Evolutionary conservation across 371 early-diverging fungal genomes (phyloP).

Genomic region (Thermomucor indicae-seudaticae): DNA sequence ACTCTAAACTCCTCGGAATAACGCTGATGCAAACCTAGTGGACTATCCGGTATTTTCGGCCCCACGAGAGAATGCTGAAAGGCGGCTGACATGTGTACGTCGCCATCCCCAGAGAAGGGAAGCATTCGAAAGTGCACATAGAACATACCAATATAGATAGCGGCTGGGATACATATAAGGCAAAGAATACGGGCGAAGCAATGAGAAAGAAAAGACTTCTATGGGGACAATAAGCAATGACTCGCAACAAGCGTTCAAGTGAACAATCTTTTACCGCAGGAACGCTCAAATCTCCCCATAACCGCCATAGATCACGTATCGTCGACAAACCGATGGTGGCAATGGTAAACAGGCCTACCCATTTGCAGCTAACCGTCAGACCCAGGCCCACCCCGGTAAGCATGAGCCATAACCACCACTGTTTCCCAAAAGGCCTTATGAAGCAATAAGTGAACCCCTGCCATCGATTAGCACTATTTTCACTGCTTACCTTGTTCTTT

Average conservation of each 20-base stretch:
- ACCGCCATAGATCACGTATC: constrained; percentile 80
- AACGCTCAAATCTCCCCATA: constrained; percentile 67
- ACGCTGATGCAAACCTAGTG: too few species aligned
- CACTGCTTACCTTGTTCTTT: constrained; percentile 21
- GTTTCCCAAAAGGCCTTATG: constrained; percentile 50
- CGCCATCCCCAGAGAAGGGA: constrained; percentile 82
- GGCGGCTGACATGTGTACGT: constrained; percentile 81
- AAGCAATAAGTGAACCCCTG: background rate
- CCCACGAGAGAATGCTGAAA: constrained; percentile 87
- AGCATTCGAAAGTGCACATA: constrained; percentile 83
- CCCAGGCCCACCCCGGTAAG: constrained; percentile 72
- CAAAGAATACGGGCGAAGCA: constrained; percentile 65
- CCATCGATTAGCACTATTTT: background rate
- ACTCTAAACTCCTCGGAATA: too few species aligned
- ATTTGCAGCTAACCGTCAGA: constrained; percentile 70
- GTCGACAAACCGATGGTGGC: constrained; percentile 83
- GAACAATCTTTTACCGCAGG: constrained; percentile 34
- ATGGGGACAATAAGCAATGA: constrained; percentile 2
- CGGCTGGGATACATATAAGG: constrained; percentile 79
- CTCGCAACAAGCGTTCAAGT: background rate
- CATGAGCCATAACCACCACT: constrained; percentile 73
- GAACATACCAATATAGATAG: constrained; percentile 82
- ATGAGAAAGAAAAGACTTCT: constrained; percentile 60
- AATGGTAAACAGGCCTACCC: constrained; percentile 91
- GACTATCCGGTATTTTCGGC: constrained; percentile 55